Conservation (phyloP, 2,329 filamentous ascomycete genomes). For the Microsporum canis region DNA sequence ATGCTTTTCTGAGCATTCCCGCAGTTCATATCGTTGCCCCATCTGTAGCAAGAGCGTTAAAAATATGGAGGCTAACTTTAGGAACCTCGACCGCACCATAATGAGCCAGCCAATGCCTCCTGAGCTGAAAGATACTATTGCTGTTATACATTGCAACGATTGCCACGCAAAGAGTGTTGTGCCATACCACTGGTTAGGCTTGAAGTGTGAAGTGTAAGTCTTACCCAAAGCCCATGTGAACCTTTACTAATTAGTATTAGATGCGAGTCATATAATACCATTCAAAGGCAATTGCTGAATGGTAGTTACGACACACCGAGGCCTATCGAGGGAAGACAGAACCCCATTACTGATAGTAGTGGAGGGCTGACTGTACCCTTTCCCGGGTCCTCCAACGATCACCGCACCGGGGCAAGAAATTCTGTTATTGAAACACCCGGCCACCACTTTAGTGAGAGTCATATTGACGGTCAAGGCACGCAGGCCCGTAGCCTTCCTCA, state of each 20-base stretch:
- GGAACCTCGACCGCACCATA: constrained; percentile 79
- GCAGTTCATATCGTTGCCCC: constrained; percentile 85
- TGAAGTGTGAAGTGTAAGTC: constrained; percentile 61
- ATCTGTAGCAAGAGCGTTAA: constrained; percentile 94
- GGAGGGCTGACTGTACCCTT: not conserved
- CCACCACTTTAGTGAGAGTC: not conserved
- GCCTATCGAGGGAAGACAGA: not conserved
- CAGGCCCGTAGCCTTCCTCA: constrained; percentile 5
- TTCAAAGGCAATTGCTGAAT: constrained; percentile 27
- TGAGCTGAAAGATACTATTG: constrained; percentile 67
- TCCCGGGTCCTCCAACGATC: not conserved
- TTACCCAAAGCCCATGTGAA: not conserved
- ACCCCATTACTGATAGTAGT: not conserved
- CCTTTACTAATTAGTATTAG: constrained; percentile 14
- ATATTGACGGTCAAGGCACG: not conserved
- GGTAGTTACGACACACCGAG: not conserved
- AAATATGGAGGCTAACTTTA: constrained; percentile 94
- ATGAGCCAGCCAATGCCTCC: constrained; percentile 81
- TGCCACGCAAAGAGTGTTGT: constrained; percentile 80
- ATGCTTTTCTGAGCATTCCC: constrained; percentile 82
- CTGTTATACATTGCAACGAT: constrained; percentile 86
- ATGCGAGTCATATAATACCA: constrained; percentile 39
- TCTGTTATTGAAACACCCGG: not conserved
- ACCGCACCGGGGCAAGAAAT: not conserved
- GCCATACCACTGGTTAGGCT: constrained; percentile 84